Conservation (phyloP, 1,284 basidiomycete genomes). For the Xerocomus minutiporus region DNA sequence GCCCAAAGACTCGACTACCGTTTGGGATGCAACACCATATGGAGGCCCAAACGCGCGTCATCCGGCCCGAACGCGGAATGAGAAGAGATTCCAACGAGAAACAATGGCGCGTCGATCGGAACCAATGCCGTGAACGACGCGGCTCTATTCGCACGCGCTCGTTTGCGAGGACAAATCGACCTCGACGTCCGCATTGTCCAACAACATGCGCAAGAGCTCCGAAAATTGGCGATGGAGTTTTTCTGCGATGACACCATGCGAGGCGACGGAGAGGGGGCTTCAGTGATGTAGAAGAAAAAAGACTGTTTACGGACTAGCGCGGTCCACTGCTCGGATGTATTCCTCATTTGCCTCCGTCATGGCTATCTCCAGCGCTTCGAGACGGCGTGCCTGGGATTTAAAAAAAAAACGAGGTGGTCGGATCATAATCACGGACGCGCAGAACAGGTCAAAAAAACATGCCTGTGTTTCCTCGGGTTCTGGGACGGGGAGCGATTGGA, state of each 20-base stretch:
- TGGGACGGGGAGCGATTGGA: constrained; percentile 69
- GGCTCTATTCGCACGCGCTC: too few species aligned
- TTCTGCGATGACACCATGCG: constrained; percentile 38
- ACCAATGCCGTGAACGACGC: too few species aligned
- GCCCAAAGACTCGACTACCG: neutral
- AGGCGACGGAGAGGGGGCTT: too few species aligned
- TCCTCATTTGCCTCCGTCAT: constrained; percentile 69
- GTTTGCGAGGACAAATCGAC: constrained; percentile 13
- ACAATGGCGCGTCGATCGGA: too few species aligned
- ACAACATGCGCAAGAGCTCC: constrained; percentile 54
- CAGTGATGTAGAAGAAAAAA: neutral
- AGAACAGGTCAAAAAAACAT: constrained; percentile 12
- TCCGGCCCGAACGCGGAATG: too few species aligned
- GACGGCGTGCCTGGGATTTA: constrained; percentile 50
- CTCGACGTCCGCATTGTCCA: constrained; percentile 50
- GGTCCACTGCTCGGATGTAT: constrained; percentile 63
- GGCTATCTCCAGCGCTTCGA: constrained; percentile 60
- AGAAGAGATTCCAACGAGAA: too few species aligned
- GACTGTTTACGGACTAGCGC: constrained; percentile 56
- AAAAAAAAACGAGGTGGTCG: too few species aligned
- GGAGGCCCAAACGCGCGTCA: too few species aligned
- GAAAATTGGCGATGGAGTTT: constrained; percentile 58
- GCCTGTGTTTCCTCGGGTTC: constrained; percentile 72
- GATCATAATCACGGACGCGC: too few species aligned
- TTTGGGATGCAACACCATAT: neutral